Conservation (phyloP, 2,329 filamentous ascomycete genomes). For the Berkeleyomyces rouxiae region DNA sequence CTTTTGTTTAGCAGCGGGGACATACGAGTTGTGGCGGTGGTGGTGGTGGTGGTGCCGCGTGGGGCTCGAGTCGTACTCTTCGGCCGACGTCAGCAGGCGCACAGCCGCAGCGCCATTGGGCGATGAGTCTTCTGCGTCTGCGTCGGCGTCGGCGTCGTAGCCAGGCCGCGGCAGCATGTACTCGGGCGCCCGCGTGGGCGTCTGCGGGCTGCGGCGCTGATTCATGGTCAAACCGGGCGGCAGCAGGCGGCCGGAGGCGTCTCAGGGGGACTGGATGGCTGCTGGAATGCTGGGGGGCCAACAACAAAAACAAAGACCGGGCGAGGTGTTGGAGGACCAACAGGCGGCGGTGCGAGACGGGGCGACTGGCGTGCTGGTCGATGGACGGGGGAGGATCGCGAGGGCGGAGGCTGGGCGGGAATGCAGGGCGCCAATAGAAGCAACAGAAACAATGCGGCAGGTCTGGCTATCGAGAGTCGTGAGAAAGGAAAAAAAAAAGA, state of each 20-base stretch:
- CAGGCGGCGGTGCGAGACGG: neutral
- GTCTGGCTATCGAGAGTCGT: neutral
- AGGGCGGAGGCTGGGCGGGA: neutral
- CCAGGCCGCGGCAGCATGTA: constrained; percentile 32
- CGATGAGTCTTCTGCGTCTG: constrained; percentile 19
- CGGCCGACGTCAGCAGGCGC: constrained; percentile 45
- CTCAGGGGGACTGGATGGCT: neutral
- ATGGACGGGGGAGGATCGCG: neutral
- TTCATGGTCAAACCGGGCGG: constrained; percentile 8
- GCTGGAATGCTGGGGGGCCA: neutral
- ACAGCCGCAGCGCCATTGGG: constrained; percentile 36
- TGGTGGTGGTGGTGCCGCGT: constrained; percentile 20
- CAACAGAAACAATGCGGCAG: neutral
- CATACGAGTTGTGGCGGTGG: constrained; percentile 33
- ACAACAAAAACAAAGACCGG: neutral
- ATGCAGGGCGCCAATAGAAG: neutral
- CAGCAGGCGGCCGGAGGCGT: neutral
- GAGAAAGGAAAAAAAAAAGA: neutral
- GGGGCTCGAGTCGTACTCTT: constrained; percentile 27
- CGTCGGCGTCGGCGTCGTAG: constrained; percentile 36
- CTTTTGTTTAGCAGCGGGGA: neutral
- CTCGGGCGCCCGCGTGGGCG: constrained; percentile 37
- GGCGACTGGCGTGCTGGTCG: neutral
- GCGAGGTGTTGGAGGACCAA: neutral
- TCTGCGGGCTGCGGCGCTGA: constrained; percentile 11